Evolutionary conservation across 495 filamentous ascomycete species (phyloP).

Genomic region (Physcia stellaris): DNA sequence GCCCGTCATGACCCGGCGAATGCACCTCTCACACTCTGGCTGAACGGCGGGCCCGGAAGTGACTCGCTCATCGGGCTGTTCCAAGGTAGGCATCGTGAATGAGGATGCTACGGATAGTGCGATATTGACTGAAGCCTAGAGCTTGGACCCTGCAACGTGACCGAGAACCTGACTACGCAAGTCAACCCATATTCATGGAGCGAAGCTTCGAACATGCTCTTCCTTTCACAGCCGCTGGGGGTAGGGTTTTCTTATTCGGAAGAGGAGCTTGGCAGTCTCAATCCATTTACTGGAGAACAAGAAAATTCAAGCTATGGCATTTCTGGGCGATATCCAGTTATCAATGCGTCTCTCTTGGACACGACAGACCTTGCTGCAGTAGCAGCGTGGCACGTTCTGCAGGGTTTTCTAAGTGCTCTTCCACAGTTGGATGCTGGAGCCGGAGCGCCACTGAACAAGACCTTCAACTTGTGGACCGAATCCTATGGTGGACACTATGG

Average conservation of each 20-base stretch:
- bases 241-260: slow-evolving; percentile 45
- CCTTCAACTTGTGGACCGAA: slow-evolving; percentile 49
- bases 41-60: slow-evolving; percentile 47
- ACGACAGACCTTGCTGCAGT: slow-evolving; percentile 37
- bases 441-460: slow-evolving; percentile 23
- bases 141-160: slow-evolving; percentile 44
- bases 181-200: slow-evolving; percentile 57
- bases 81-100: slow-evolving; percentile 31
- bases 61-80: slow-evolving; percentile 61
- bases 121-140: slow-evolving; percentile 24
- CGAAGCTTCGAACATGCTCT: slow-evolving; percentile 60
- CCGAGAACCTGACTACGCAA: slow-evolving; percentile 33
- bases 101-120: slow-evolving; percentile 21
- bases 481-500: slow-evolving; percentile 34
- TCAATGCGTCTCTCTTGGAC: slow-evolving; percentile 20
- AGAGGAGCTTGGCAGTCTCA: slow-evolving; percentile 27
- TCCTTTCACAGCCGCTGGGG: slow-evolving; percentile 54
- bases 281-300: slow-evolving; percentile 29
- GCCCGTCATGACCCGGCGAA: slow-evolving; percentile 38
- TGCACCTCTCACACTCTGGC: slow-evolving; percentile 50
- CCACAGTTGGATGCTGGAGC: slow-evolving; percentile 23
- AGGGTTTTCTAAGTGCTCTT: slow-evolving; percentile 27
- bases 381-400: slow-evolving; percentile 27
- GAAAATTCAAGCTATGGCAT: slow-evolving; percentile 29
- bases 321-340: slow-evolving; percentile 31